Evolutionary conservation across 1,284 basidiomycete genomes (phyloP).

Genomic region (Apiotrichum akiyoshidainum): DNA sequence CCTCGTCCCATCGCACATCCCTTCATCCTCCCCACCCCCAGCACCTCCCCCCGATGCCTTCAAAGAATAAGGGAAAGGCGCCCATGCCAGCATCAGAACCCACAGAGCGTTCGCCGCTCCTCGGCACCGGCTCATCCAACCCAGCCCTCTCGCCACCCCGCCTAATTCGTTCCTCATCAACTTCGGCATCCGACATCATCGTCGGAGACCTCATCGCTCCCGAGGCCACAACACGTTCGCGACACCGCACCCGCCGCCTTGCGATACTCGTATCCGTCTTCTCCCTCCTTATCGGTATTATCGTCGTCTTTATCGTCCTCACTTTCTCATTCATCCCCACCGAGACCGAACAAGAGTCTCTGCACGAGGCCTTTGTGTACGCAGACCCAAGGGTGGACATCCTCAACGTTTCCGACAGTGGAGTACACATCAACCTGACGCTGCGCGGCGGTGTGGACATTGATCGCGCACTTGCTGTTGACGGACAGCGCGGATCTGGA

Average conservation of each 20-base stretch:
- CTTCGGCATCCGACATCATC: not conserved
- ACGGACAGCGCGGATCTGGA: conserved; percentile 30
- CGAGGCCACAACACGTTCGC: not conserved
- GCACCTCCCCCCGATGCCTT: conserved; percentile 3
- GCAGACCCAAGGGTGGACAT: conserved; percentile 27
- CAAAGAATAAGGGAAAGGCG: conserved; percentile 17
- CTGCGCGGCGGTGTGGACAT: conserved; percentile 42
- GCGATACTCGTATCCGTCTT: conserved; percentile 23
- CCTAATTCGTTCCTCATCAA: not conserved
- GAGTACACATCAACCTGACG: conserved; percentile 39
- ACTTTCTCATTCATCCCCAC: conserved; percentile 29
- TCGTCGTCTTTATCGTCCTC: conserved; percentile 35
- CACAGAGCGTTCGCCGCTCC: conserved; percentile 21
- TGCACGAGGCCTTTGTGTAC: conserved; percentile 8
- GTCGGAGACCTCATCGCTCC: not conserved
- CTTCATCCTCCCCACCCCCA: not conserved
- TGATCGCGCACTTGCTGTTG: conserved; percentile 36
- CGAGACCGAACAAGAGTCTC: conserved; percentile 3
- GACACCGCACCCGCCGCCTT: conserved; percentile 1
- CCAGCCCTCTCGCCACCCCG: not conserved
- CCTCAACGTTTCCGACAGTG: conserved; percentile 43
- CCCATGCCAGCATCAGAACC: conserved; percentile 10
- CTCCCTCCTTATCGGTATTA: conserved; percentile 27
- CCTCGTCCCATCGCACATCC: not conserved
- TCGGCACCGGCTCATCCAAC: conserved; percentile 2